A percentile compares a stretch with the other conserved stretches of the same genome.
phyloP scores from a whole-genome alignment of 2,329 filamentous ascomycete species.

The Dactylellina haptotyla region DNA sequence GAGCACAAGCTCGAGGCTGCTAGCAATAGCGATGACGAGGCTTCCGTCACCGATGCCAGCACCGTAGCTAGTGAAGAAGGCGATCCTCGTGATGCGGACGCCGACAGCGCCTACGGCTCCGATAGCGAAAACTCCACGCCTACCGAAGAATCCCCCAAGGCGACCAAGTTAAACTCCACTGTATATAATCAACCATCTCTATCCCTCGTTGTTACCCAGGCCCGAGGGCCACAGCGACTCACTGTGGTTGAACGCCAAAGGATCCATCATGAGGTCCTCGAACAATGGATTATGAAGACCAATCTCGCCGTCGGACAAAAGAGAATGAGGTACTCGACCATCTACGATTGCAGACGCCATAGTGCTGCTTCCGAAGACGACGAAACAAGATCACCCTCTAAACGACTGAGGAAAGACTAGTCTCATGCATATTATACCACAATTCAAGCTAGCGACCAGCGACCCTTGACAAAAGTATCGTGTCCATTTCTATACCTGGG shows the following conservation, averaged over 20 bases:
- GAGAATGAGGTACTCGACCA: slow-evolving; percentile 32
- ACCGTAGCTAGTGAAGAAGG: slow-evolving; percentile 45
- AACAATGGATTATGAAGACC: slow-evolving; percentile 52
- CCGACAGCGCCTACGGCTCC: slow-evolving; percentile 50
- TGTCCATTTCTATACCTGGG: slow-evolving; percentile 49
- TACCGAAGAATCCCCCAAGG: slow-evolving; percentile 27
- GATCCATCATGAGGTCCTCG: slow-evolving; percentile 50
- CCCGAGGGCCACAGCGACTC: slow-evolving; percentile 17
- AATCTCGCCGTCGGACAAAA: slow-evolving; percentile 50
- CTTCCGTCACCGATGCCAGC: slow-evolving; percentile 47
- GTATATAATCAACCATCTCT: slow-evolving; percentile 40
- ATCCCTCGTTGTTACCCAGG: slow-evolving; percentile 30
- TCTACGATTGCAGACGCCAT: slow-evolving; percentile 44
- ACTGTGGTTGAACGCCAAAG: slow-evolving; percentile 35
- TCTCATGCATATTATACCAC: slow-evolving; percentile 32
- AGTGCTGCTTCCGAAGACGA: slow-evolving; percentile 50
- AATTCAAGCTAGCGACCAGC: slow-evolving; percentile 4
- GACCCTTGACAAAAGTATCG: slow-evolving; percentile 46
- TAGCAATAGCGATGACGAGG: slow-evolving; percentile 45
- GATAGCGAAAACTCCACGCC: slow-evolving; percentile 34
- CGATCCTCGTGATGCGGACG: slow-evolving; percentile 45
- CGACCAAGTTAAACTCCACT: background rate
- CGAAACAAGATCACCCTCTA: slow-evolving; percentile 36
- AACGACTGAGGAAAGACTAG: slow-evolving; percentile 49
- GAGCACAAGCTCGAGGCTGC: slow-evolving; percentile 36